Conservation (phyloP, 2,329 filamentous ascomycete species). For the Gnomoniopsis sp. region DNA sequence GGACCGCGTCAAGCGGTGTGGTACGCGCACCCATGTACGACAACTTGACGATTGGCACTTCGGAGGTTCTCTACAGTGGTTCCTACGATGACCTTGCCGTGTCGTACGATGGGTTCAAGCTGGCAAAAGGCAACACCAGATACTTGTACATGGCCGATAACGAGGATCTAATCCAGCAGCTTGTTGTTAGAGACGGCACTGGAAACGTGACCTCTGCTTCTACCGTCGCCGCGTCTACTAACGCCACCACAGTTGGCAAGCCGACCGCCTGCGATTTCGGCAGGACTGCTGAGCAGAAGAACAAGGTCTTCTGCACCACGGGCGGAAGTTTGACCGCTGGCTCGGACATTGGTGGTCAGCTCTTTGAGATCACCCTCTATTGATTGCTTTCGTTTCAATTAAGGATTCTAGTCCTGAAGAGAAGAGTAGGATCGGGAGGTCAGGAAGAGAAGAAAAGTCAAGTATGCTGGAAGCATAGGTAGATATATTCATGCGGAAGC, state of each 20-base stretch:
- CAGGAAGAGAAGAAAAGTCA: too few relatives aligned
- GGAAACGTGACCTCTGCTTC: background rate
- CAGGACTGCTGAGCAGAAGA: background rate
- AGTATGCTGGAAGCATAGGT: too few relatives aligned
- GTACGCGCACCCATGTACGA: background rate
- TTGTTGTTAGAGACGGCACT: background rate
- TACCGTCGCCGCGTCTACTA: background rate
- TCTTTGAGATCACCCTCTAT: constrained; percentile 31
- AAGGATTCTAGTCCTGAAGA: too few relatives aligned
- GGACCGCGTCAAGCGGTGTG: background rate
- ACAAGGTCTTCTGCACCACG: constrained; percentile 2
- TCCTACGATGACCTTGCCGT: constrained; percentile 4
- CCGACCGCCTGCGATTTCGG: background rate
- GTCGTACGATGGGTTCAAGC: background rate
- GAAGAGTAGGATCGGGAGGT: too few relatives aligned
- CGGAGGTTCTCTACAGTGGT: background rate
- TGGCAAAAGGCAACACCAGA: background rate
- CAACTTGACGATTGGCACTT: background rate
- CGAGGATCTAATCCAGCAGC: background rate
- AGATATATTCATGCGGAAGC: too few relatives aligned
- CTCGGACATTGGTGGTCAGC: background rate
- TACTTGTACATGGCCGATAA: background rate
- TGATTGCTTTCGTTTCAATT: constrained; percentile 40
- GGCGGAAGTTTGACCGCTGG: background rate
- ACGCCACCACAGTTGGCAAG: background rate